Conservation (phyloP, 495 filamentous ascomycete species). For the Aspergillus indologenus region DNA sequence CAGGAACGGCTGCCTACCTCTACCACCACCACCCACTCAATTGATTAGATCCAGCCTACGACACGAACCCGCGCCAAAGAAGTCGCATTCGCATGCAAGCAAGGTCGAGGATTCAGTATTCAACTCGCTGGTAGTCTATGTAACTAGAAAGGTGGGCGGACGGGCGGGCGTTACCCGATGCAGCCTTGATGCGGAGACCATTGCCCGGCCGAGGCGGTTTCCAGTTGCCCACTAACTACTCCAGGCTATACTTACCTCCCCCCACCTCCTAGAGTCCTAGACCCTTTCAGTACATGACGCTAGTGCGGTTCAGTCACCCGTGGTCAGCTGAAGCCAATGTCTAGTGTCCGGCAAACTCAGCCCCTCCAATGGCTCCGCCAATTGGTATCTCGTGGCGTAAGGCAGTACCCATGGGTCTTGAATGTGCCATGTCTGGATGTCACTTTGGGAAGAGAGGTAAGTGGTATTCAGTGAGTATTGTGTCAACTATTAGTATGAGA, state of each 20-base stretch:
- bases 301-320: neutral
- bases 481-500: no score
- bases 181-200: neutral
- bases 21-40: neutral
- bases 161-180: neutral
- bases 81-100: neutral
- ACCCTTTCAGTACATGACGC: conserved; percentile 1
- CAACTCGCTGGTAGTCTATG: no score
- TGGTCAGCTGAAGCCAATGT: conserved; percentile 14
- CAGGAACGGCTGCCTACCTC: neutral
- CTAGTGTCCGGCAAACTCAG: conserved; percentile 19
- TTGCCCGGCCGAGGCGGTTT: neutral
- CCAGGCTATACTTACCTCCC: no score
- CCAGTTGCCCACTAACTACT: no score
- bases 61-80: neutral
- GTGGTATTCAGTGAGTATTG: neutral
- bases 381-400: conserved; percentile 13
- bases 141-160: no score
- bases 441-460: neutral
- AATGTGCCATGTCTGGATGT: neutral
- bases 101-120: neutral
- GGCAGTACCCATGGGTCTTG: conserved; percentile 1
- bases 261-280: neutral
- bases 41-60: neutral
- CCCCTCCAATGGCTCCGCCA: conserved; percentile 12